Percentiles rank a stretch among this genome's conserved stretches.
Conservation (phyloP, 2,329 filamentous ascomycete genomes). For the Atkinsonella hypoxylon region DNA sequence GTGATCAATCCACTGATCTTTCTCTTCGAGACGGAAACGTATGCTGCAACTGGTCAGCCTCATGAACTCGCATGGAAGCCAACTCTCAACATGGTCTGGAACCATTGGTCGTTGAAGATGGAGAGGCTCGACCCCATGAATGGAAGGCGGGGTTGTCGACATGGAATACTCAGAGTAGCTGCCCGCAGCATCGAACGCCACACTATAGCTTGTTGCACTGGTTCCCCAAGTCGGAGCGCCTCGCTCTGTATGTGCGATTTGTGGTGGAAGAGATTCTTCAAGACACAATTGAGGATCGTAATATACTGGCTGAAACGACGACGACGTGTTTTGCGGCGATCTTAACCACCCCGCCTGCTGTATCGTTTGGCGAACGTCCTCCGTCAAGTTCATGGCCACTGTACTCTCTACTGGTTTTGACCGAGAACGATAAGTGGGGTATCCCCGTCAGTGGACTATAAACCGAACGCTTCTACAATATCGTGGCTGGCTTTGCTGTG, state of each 20-base stretch:
- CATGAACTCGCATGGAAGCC: conserved; percentile 34
- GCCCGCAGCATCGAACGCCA: conserved; percentile 6
- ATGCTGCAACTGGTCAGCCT: conserved; percentile 22
- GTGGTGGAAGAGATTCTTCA: neutral
- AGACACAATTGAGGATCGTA: conserved; percentile 3
- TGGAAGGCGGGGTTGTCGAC: conserved; percentile 13
- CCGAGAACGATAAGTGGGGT: neutral
- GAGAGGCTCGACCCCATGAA: conserved; percentile 7
- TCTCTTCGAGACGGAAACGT: conserved; percentile 26
- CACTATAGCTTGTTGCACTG: conserved; percentile 8
- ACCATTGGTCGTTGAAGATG: conserved; percentile 7
- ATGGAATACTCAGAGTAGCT: conserved; percentile 11
- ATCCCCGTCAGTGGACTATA: neutral
- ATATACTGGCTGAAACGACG: neutral
- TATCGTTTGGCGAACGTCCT: neutral
- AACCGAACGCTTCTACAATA: neutral
- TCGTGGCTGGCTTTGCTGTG: neutral
- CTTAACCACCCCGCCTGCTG: neutral
- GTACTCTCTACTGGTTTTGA: neutral
- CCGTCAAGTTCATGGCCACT: neutral
- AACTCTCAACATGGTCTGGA: neutral
- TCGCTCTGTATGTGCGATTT: neutral
- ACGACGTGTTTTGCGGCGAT: neutral
- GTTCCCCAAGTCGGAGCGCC: conserved; percentile 3
- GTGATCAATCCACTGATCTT: conserved; percentile 34